These are phyloP conservation scores for Vigna hirtella DNA, from an alignment of 306 rosid genomes.

Conservation along the genomic window DNA sequence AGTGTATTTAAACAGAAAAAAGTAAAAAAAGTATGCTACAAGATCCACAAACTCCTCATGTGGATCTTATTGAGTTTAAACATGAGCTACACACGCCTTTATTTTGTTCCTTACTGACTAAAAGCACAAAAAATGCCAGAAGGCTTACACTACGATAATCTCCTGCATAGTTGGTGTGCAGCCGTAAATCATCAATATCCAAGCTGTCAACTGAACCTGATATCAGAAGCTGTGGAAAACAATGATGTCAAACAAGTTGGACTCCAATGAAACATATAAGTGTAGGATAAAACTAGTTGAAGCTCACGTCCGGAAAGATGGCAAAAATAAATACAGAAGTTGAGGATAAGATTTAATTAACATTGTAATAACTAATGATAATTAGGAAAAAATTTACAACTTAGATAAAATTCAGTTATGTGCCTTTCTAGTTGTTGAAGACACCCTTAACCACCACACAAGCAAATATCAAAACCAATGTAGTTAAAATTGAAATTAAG, in stretches of 20 bases:
- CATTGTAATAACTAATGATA: neutral
- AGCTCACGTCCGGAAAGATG: neutral
- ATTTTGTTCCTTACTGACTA: neutral
- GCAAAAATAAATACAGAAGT: neutral
- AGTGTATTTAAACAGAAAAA: slow-evolving; percentile 35
- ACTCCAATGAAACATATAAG: slow-evolving; percentile 20
- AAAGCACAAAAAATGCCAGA: slow-evolving; percentile 10
- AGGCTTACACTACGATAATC: slow-evolving; percentile 84
- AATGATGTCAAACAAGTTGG: slow-evolving; percentile 43
- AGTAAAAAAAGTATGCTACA: neutral
- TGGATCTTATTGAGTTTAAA: neutral
- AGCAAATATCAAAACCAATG: neutral
- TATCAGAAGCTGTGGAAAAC: slow-evolving; percentile 82
- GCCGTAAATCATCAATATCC: slow-evolving; percentile 91
- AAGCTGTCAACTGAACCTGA: slow-evolving; percentile 97
- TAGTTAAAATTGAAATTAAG: too few relatives aligned
- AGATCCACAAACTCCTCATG: slow-evolving; percentile 8
- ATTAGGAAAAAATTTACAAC: slow-evolving; percentile 26
- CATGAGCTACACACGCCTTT: neutral
- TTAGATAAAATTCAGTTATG: neutral
- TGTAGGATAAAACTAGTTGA: slow-evolving; percentile 12
- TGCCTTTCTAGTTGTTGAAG: neutral
- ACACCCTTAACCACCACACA: slow-evolving; percentile 23
- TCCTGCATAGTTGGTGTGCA: slow-evolving; percentile 82
- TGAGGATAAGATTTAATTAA: neutral